Evolutionary conservation across 495 filamentous ascomycete species (phyloP), one percentile per base, ranked within the genome.

Genomic region (Cercophora newfieldiana): DNA sequence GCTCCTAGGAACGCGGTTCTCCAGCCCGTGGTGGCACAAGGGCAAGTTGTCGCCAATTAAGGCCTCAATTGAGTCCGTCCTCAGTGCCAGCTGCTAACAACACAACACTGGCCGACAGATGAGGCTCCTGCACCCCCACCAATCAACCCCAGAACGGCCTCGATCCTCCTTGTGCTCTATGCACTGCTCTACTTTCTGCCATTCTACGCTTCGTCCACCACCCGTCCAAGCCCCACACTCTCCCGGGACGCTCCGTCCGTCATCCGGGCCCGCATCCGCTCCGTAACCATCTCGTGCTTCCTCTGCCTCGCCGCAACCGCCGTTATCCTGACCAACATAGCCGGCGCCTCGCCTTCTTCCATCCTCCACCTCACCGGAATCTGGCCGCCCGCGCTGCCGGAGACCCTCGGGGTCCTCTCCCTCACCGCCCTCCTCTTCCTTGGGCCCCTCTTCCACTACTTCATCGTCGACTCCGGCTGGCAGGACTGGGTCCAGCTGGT

Each of bases 241-340:
- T 90, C 91, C 60, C 89, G 95, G 63, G 94, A 98, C 85, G 87
- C 91, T 22, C 93, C 95, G 21, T 90, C 89, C 8, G 94, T 96
- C 21, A 97, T 99, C 77, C 90, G 89, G 58, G 89, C 91, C 66
- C 88, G 95, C 69, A 90, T 96, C 72, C 83, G 90, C 60, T 87
- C 87, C 50, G 95, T 97, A 71, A 88, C 85, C 3, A 61, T 89
- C 55, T 90, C 91, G 16, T 92, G 90, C 73, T 66, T 88, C 64
- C 59, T 87, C 58, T 86, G 87, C 77, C 83, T 86, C 19, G 25
- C 81, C 19, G 72, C 84, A 31, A 91, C 93, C 3, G 73, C 88
- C 67, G 81, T 85, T 76, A 74, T 97, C 60, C 76, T 91, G 61
- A 62, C 71, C 25, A 70, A 61, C 16, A 44, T 69, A 18, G 68